Percentiles rank a stretch among this genome's conserved stretches.
Evolutionary conservation across 306 rosid genomes (phyloP).

Genomic region (Gynostemma pentaphyllum): DNA sequence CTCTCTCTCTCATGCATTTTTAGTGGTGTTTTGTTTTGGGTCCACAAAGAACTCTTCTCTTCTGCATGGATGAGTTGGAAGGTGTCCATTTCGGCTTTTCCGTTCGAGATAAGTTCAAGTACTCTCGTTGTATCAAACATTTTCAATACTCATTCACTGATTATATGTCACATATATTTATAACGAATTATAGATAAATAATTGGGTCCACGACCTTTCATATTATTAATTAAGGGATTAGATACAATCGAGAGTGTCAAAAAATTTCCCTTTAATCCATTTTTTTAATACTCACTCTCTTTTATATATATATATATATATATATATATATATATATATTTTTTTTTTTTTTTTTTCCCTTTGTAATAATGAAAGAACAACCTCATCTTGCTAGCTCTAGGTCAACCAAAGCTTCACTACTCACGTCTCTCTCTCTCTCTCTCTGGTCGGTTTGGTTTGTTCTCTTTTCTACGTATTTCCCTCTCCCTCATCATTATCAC

Average conservation of each 20-base stretch:
- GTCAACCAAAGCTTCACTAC: not conserved
- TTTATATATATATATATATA: no score
- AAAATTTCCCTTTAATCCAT: not conserved
- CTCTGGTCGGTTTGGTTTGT: not conserved
- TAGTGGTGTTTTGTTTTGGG: not conserved
- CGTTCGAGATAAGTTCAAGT: no score
- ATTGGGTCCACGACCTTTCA: no score
- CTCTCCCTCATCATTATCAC: not conserved
- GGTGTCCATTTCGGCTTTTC: not conserved
- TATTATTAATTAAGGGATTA: no score
- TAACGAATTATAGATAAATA: no score
- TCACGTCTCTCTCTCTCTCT: not conserved
- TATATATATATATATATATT: no score
- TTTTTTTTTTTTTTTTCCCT: not conserved
- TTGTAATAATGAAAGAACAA: not conserved
- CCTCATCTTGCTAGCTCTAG: not conserved
- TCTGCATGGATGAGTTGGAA: conserved; percentile 5
- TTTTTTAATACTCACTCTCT: not conserved
- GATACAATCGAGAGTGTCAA: no score
- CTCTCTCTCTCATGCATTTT: conserved; percentile 6
- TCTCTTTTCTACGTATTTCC: not conserved
- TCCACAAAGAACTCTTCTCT: conserved; percentile 6
- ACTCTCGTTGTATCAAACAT: no score
- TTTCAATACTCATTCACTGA: no score
- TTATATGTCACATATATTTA: no score